phyloP scores from a whole-genome alignment of 495 filamentous ascomycete species.

The Massariosphaeria phaeospora region DNA sequence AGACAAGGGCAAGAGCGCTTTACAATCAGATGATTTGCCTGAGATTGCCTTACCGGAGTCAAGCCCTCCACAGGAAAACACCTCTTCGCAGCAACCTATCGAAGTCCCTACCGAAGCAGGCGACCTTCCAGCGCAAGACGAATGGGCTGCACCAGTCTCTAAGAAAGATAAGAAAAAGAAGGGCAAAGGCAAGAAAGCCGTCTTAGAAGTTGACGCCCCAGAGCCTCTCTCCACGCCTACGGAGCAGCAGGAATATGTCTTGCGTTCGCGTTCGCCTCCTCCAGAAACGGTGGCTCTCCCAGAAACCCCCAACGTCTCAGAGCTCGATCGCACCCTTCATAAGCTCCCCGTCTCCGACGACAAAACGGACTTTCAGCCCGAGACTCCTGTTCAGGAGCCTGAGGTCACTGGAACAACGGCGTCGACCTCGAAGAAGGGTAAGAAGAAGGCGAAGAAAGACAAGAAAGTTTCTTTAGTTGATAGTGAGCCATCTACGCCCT shows the following conservation, averaged over 20 bases:
- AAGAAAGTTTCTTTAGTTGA: too few relatives aligned
- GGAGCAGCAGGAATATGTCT: too few relatives aligned
- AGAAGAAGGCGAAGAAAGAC: too few relatives aligned
- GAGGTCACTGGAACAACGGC: too few relatives aligned
- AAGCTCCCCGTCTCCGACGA: too few relatives aligned
- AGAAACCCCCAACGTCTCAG: too few relatives aligned
- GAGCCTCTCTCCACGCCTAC: not conserved
- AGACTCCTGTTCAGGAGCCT: too few relatives aligned
- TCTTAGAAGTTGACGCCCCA: not conserved
- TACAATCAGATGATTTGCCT: not conserved
- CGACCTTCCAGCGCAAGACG: constrained; percentile 4
- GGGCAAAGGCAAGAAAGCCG: constrained; percentile 24
- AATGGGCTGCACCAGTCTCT: constrained; percentile 22
- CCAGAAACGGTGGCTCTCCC: too few relatives aligned
- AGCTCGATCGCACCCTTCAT: too few relatives aligned
- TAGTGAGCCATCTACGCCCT: too few relatives aligned
- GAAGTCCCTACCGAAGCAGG: not conserved
- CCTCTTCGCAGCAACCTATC: not conserved
- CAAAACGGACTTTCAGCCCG: too few relatives aligned
- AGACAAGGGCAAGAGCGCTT: not conserved
- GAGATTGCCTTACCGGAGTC: not conserved
- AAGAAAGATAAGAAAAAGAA: constrained; percentile 40
- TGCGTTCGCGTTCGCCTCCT: too few relatives aligned
- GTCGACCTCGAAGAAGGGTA: not conserved
- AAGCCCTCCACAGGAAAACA: not conserved